Conservation (phyloP, 2,329 filamentous ascomycete species). For the Verticillium nonalfalfae region DNA sequence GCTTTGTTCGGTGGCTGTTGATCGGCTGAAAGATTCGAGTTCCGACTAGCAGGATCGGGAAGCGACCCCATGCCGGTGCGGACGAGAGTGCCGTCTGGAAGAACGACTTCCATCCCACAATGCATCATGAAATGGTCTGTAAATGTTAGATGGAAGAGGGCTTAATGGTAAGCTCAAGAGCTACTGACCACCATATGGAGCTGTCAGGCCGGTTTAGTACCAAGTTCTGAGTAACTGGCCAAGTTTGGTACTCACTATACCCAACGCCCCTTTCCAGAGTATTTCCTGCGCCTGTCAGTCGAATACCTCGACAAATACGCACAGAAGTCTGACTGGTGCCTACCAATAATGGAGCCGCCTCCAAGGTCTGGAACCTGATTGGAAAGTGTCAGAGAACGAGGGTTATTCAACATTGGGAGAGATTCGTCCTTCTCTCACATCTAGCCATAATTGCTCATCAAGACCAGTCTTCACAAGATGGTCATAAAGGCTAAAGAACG, state of each 20-base stretch:
- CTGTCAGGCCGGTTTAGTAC: conserved; percentile 33
- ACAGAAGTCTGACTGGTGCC: no score
- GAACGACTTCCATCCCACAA: conserved; percentile 35
- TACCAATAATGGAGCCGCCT: no score
- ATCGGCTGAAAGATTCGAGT: conserved; percentile 3
- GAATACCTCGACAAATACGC: no score
- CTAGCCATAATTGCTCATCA: conserved; percentile 32
- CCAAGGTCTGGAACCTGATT: no score
- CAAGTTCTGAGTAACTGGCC: conserved; percentile 23
- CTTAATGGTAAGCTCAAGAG: conserved; percentile 7
- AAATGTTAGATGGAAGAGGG: no score
- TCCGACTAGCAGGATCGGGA: conserved; percentile 6
- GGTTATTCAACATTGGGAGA: no score
- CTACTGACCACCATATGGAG: conserved; percentile 36
- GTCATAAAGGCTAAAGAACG: conserved; percentile 25
- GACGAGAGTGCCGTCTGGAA: conserved; percentile 33
- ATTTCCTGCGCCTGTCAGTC: no score
- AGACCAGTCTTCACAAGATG: conserved; percentile 27
- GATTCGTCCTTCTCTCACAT: no score
- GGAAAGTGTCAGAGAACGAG: no score
- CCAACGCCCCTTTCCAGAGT: no score
- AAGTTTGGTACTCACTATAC: no score
- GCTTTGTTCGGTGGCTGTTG: conserved; percentile 26
- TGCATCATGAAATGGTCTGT: conserved; percentile 13
- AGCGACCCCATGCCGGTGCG: conserved; percentile 31